Evolutionary conservation across 257 asterid species (phyloP), one percentile per base, ranked within the genome.

Genomic region (Solanum virginianum): DNA sequence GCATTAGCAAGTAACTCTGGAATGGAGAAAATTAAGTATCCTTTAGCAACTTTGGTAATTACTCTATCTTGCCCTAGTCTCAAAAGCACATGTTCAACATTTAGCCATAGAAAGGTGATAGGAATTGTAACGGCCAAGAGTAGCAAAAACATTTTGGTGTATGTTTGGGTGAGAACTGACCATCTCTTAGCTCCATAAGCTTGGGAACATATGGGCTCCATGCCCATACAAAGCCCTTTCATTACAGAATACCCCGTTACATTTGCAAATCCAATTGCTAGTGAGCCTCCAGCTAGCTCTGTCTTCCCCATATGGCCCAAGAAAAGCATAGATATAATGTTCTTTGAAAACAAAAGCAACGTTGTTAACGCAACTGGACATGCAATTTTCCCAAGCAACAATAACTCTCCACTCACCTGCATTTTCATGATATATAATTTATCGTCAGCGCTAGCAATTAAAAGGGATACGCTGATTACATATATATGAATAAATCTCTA

Each of bases 161-260:
- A 94, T 1, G 96, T 93, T 32, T 94, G 97, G 89, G 85, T 83
- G 43, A 94, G 88, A 51, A 94, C 71, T 3, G 92, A 86, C 90
- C 93, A 89, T 12, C 94, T 89, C 15, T 89, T 89, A 69, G 98
- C 98, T 0, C 98, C 98, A 45, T 81, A 94, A 83, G 98, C 98
- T 54, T 93, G 98, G 90, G 91, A 92, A 88, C 98, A 94, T 54
- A 94, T 92, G 54, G 98, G 97, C 54, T 94, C 98, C 97, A 94
- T 94, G 10, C 97, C 98, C 43, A 91, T 83, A 89, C 97, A 93
- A 0, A 94, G 91, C 0, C 98, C 98, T 70, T 93, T 94, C 90
- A 94, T 92, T 18, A 94, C 94, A 0, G 98, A 93, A 74, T 90
- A 93, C 2, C 97, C 98, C 0, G 98, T 91, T 16, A 94, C 84